Evolutionary conservation across 2,329 filamentous ascomycete species (phyloP).

Genomic region (Cladosporium sp.): DNA sequence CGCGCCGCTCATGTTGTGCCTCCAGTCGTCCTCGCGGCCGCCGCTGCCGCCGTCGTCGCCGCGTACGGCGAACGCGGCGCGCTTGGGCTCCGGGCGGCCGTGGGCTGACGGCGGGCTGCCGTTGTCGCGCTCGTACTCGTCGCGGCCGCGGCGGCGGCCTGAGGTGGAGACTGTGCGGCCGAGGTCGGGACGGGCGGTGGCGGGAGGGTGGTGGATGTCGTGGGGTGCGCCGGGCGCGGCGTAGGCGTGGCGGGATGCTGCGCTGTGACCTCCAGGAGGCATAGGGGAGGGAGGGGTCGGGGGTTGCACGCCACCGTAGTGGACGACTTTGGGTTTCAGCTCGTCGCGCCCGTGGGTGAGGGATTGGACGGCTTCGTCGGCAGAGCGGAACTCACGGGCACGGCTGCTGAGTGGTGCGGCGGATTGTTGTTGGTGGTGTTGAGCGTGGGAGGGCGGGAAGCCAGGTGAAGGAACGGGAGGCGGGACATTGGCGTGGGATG

Average conservation of each 20-base stretch:
- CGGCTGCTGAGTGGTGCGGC: slow-evolving; percentile 50
- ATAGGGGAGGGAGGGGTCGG: slow-evolving; percentile 82
- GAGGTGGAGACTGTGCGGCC: slow-evolving; percentile 45
- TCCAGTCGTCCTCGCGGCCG: slow-evolving; percentile 35
- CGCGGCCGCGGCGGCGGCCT: slow-evolving; percentile 68
- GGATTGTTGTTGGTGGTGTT: slow-evolving; percentile 32
- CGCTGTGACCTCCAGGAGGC: slow-evolving; percentile 32
- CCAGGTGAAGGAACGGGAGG: slow-evolving; percentile 72
- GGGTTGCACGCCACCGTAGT: slow-evolving; percentile 90
- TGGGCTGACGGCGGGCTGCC: slow-evolving; percentile 61
- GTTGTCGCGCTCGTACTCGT: slow-evolving; percentile 86
- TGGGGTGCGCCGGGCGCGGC: slow-evolving; percentile 17
- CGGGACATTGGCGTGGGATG: slow-evolving; percentile 56
- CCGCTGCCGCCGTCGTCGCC: slow-evolving; percentile 20
- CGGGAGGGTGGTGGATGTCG: slow-evolving; percentile 8
- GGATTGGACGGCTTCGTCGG: slow-evolving; percentile 89
- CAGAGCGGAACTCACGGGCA: slow-evolving; percentile 83
- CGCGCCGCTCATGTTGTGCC: slow-evolving; percentile 77
- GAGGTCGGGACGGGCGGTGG: slow-evolving; percentile 23
- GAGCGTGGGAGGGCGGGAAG: slow-evolving; percentile 52
- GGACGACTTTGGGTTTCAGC: slow-evolving; percentile 83
- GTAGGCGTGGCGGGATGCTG: slow-evolving; percentile 2
- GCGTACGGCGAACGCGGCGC: slow-evolving; percentile 30
- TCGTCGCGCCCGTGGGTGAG: slow-evolving; percentile 88
- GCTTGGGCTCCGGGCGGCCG: slow-evolving; percentile 58